A percentile compares a stretch with the other conserved stretches of the same genome.
Conservation (phyloP, 139 green algal genomes). For the Chlorella sp. region DNA sequence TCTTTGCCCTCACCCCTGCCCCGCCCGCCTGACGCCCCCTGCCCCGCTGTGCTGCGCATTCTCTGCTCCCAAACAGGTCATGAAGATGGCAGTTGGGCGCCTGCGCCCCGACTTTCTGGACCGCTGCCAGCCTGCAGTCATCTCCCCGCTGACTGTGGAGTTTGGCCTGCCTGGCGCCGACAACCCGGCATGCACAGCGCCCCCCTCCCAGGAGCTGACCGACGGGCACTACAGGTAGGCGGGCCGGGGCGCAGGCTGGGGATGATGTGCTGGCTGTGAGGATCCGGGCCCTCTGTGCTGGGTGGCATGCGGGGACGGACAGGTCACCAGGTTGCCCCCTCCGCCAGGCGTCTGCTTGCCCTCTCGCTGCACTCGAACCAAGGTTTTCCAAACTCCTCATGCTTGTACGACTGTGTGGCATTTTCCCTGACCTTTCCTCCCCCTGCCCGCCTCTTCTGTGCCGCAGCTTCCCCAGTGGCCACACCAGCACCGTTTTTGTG, state of each 20-base stretch:
- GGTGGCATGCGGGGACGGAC: too few species aligned
- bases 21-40: too few species aligned
- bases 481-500: slow-evolving; percentile 37
- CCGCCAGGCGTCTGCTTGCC: too few species aligned
- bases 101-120: slow-evolving; percentile 44
- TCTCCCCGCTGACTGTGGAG: background rate
- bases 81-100: slow-evolving; percentile 30
- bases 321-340: too few species aligned
- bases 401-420: background rate
- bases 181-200: slow-evolving; percentile 32
- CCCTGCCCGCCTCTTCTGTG: background rate
- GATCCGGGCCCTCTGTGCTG: too few species aligned
- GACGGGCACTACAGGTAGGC: slow-evolving; percentile 37
- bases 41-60: background rate
- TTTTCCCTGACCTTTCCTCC: background rate
- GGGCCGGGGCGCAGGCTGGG: background rate
- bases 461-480: slow-evolving; percentile 46
- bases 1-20: background rate
- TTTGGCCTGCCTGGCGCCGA: slow-evolving; percentile 20
- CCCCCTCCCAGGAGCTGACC: slow-evolving; percentile 6
- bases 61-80: background rate
- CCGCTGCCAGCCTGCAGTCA: slow-evolving; percentile 33
- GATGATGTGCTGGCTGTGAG: too few species aligned
- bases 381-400: too few species aligned
- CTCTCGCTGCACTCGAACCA: too few species aligned